A percentile compares a stretch with the other conserved stretches of the same genome.
phyloP scores from a whole-genome alignment of 2,329 filamentous ascomycete species.

The Diaporthe sp. region DNA sequence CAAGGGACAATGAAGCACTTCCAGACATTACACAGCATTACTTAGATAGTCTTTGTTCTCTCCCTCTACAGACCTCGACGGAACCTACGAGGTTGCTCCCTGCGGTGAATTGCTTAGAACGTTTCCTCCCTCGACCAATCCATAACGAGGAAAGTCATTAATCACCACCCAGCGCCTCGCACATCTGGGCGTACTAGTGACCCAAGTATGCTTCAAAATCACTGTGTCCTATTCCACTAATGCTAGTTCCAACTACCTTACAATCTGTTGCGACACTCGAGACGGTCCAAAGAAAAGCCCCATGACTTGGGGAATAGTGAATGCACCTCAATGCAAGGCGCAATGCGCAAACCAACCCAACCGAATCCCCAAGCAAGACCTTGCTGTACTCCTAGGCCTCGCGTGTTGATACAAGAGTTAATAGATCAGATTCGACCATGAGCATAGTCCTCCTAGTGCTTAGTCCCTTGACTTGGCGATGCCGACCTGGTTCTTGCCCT shows the following conservation, averaged over 20 bases:
- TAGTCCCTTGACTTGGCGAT: conserved; percentile 83
- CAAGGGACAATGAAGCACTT: background rate
- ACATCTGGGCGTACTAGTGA: background rate
- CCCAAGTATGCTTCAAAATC: background rate
- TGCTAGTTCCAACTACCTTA: conserved; percentile 35
- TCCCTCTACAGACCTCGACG: background rate
- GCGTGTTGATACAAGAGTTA: conserved; percentile 32
- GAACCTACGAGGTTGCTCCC: background rate
- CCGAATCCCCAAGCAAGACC: background rate
- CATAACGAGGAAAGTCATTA: conserved; percentile 4
- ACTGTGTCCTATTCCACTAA: conserved; percentile 19
- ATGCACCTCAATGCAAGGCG: conserved; percentile 2
- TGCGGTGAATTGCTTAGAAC: background rate
- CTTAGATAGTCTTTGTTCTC: too few species aligned
- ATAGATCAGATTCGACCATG: background rate
- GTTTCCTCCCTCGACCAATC: background rate
- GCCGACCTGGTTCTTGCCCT: conserved; percentile 89
- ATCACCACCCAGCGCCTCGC: background rate
- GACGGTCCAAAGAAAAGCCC: conserved; percentile 32
- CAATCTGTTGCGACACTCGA: conserved; percentile 38
- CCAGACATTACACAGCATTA: background rate
- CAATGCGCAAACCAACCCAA: conserved; percentile 19
- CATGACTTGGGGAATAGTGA: conserved; percentile 25
- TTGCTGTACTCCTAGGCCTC: background rate
- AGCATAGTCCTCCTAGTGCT: background rate